phyloP scores from a whole-genome alignment of 1,139 yeast species.

The Zygosaccharomyces sapae region DNA sequence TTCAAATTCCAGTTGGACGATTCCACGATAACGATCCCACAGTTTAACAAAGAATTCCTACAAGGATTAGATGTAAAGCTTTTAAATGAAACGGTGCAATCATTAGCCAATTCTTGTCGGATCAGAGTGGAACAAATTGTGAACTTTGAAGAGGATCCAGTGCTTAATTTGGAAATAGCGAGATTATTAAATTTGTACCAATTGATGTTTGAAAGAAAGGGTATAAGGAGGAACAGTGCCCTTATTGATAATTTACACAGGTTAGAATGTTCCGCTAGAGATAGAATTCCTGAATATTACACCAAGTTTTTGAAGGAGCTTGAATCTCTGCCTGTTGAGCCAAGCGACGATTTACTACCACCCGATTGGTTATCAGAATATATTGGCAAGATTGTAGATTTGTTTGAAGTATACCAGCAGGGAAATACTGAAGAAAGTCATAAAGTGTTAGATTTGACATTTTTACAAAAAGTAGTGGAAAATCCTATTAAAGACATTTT shows the following conservation, averaged over 20 bases:
- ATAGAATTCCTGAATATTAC: conserved; percentile 23
- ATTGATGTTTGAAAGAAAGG: conserved; percentile 58
- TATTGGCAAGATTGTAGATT: conserved; percentile 41
- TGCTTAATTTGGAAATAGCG: conserved; percentile 53
- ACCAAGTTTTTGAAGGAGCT: conserved; percentile 32
- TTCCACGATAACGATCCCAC: conserved; percentile 27
- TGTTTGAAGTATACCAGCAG: conserved; percentile 50
- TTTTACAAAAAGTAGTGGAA: conserved; percentile 35
- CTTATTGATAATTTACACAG: conserved; percentile 22
- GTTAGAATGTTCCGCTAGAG: conserved; percentile 22
- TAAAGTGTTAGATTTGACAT: conserved; percentile 26
- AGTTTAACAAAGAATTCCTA: conserved; percentile 28
- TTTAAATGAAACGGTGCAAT: conserved; percentile 43
- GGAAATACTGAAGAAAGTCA: conserved; percentile 27
- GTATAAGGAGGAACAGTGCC: conserved; percentile 22
- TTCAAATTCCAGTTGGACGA: conserved; percentile 41
- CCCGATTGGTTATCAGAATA: conserved; percentile 72
- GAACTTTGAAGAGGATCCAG: conserved; percentile 57
- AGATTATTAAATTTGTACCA: conserved; percentile 64
- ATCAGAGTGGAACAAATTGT: conserved; percentile 63
- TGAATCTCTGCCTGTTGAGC: conserved; percentile 24
- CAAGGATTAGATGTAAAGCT: conserved; percentile 34
- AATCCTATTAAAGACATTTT: conserved; percentile 26
- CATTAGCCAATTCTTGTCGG: conserved; percentile 49
- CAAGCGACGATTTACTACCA: conserved; percentile 45